phyloP scores from a whole-genome alignment of 2,329 filamentous ascomycete species.

The Aspergillus sp. region DNA sequence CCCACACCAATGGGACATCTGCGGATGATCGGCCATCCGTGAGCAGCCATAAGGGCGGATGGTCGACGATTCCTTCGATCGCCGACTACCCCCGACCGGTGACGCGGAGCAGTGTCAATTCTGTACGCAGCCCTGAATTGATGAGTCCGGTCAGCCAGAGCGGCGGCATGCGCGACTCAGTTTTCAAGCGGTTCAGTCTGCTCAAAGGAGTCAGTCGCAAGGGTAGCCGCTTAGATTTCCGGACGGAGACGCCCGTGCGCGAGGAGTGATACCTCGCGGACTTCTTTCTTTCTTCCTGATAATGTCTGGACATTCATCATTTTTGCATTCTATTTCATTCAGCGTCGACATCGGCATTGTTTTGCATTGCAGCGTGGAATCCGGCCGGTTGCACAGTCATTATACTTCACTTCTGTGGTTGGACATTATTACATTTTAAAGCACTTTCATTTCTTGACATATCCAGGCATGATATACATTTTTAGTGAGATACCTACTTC shows the following conservation, averaged over 20 bases:
- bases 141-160: constrained; percentile 32
- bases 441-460: constrained; percentile 11
- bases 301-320: constrained; percentile 30
- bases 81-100: constrained; percentile 38
- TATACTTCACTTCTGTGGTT: constrained; percentile 12
- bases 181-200: constrained; percentile 77
- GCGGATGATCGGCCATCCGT: constrained; percentile 22
- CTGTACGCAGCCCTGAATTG: constrained; percentile 22
- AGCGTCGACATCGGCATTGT: constrained; percentile 7
- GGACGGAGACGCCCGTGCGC: constrained; percentile 32
- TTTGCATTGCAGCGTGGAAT: constrained; percentile 23
- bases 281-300: constrained; percentile 22
- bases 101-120: constrained; percentile 32
- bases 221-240: constrained; percentile 57
- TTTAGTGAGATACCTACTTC: constrained; percentile 10
- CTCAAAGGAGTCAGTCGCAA: constrained; percentile 72
- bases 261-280: constrained; percentile 38
- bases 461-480: constrained; percentile 6
- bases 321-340: constrained; percentile 12
- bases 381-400: constrained; percentile 10
- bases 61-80: constrained; percentile 38
- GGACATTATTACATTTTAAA: constrained; percentile 8
- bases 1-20: constrained; percentile 28
- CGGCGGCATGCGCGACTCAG: constrained; percentile 56
- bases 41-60: constrained; percentile 30